Base-by-base conservation (phyloP, 495 filamentous ascomycete genomes). In the Aspergillus panamensis region DNA sequence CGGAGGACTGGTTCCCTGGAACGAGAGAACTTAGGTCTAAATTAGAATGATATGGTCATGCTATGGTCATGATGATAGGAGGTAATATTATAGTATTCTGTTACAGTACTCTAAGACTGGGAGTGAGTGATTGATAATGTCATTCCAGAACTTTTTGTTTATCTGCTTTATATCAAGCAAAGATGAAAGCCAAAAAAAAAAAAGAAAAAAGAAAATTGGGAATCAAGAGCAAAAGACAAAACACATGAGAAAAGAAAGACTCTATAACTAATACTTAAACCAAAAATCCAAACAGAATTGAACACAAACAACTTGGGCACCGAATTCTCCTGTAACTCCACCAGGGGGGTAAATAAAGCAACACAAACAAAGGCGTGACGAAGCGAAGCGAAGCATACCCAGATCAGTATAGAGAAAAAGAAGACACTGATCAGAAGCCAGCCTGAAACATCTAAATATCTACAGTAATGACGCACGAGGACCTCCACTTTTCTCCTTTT, bases 371-470 rank as follows among this genome's bases (percentile, higher is more conserved):
- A 43, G 25, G 5, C 25, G 25, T 37, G 20, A 42, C 20, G 13
- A 58, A 55, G 32, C 12, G 21, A 47, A 51, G 13, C 20, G 19
- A 49, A 43, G 43, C 30, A 35, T 42, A 39, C n/a, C n/a, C n/a
- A n/a, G n/a, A n/a, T n/a, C n/a, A n/a, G n/a, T n/a, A n/a, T n/a
- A 39, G 44, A 50, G 44, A 53, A 6, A 51, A 58, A 25, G 39
- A 32, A 17, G 19, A 45, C 17, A 39, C 6, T 33, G 43, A 51
- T 42, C 43, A 59, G 25, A 65, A 53, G 20, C 43, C 33, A 19
- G 51, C 48, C 53, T 57, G 52, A 52, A 51, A 54, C 51, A 49
- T 59, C 35, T 72, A 69, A 70, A 65, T 73, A 67, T 66, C 69
- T 60, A 45, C 42, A 45, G 16, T 14, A 40, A 40, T 53, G 61